Base-by-base conservation (phyloP, 208 protist genomes). In the Naegleria fowleri region DNA sequence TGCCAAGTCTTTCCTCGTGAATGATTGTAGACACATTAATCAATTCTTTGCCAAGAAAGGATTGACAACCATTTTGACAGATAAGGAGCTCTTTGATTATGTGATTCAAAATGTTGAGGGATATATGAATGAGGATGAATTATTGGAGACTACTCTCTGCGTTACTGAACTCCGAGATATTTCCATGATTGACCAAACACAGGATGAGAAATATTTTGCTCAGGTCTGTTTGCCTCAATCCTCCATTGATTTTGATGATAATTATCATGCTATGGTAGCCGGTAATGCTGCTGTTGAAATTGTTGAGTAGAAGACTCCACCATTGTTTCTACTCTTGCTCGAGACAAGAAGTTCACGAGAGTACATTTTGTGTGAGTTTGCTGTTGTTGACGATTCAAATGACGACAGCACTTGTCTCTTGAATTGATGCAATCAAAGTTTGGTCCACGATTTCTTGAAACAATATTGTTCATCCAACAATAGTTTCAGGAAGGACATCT, bases 1-100 rank as follows among this genome's bases (percentile, higher is more conserved):
- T 83, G 96, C 99, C 22, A 96, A 99, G 90, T 96, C 98, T 67
- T 99, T 99, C 90, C 95, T 99, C 33, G 93, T 98, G 19, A 96
- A 96, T n/a, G 98, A 99, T 93, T 97, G 97, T 91, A 93, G 95
- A 43, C 98, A 99, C 92, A 92, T 98, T 40, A 95, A 97, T 92
- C 91, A 94, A 90, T 98, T 97, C 91, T 98, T 98, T 91, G 67
- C 22, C 25, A 92, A 92, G 43, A 59, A 94, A 7, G 92, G 92
- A 40, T 94, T 97, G 0, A 25, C 25, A 15, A 48, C 13, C 0
- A 87, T 90, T 0, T 94, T 97, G 93, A 92, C 92, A 0, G 93
- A 91, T 84, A 92, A 92, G 36, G 93, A 97, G 90, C 87, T 97
- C 0, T 98, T 98, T 91, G 94, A 97, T 0, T 97, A 97, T 86